Evolutionary conservation across 306 rosid genomes (phyloP).

Genomic region (Cicer arietinum): DNA sequence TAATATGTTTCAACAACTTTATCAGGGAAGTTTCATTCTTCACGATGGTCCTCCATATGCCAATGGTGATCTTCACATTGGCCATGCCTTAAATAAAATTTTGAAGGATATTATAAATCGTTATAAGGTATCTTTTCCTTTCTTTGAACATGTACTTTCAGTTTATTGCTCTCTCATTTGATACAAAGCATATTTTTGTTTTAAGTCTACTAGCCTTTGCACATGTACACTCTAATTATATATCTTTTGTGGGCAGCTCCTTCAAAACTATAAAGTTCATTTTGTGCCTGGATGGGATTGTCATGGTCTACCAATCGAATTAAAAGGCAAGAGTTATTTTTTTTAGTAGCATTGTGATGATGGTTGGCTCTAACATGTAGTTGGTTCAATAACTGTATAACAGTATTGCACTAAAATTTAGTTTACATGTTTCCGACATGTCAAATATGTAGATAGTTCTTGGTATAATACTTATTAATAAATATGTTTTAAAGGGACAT

Average conservation of each 20-base stretch:
- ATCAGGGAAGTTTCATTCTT: constrained; percentile 82
- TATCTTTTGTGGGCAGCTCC: constrained; percentile 63
- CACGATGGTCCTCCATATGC: constrained; percentile 99
- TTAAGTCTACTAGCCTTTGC: constrained; percentile 10
- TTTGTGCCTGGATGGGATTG: constrained; percentile 99
- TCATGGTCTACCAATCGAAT: constrained; percentile 98
- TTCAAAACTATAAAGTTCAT: constrained; percentile 87
- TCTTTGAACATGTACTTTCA: constrained; percentile 17
- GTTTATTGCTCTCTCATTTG: constrained; percentile 18
- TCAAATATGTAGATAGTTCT: constrained; percentile 17
- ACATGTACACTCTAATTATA: constrained; percentile 20
- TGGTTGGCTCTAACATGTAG: constrained; percentile 17
- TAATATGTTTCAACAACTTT: constrained; percentile 45
- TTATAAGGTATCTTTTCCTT: constrained; percentile 70
- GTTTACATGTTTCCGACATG: constrained; percentile 2
- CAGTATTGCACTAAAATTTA: constrained; percentile 22
- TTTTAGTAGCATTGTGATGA: constrained; percentile 19
- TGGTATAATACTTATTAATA: neutral
- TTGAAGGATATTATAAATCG: constrained; percentile 96
- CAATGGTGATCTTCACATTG: constrained; percentile 98
- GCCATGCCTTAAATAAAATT: constrained; percentile 94
- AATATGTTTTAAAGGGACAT: neutral
- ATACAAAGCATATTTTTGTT: constrained; percentile 10
- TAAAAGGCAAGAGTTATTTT: constrained; percentile 79
- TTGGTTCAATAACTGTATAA: constrained; percentile 7